Percentiles rank a stretch among this genome's conserved stretches.
Conservation (phyloP, 2,329 filamentous ascomycete species). For the Pseudopyrenochaeta lycopersici region DNA sequence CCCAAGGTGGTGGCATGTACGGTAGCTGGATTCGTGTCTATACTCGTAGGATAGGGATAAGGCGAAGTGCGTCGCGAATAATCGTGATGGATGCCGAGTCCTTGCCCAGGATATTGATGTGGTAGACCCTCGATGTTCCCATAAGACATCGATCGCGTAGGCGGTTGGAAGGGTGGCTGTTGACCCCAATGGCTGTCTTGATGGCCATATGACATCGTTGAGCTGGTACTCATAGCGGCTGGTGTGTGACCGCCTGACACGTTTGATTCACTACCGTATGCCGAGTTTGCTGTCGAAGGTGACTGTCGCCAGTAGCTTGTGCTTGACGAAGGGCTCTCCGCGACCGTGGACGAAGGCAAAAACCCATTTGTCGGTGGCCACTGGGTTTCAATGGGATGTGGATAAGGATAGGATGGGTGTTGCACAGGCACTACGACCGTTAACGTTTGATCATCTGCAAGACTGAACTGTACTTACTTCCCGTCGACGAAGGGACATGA, state of each 20-base stretch:
- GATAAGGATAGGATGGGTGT: conserved; percentile 43
- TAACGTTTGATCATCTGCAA: conserved; percentile 14
- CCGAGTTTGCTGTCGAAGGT: conserved; percentile 44
- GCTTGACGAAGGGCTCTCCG: conserved; percentile 44
- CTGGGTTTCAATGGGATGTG: conserved; percentile 47
- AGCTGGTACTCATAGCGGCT: conserved; percentile 45
- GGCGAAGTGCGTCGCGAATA: conserved; percentile 43
- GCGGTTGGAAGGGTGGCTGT: conserved; percentile 39
- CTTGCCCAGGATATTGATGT: conserved; percentile 41
- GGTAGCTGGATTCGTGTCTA: conserved; percentile 42
- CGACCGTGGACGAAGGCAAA: conserved; percentile 46
- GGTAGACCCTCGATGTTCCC: conserved; percentile 49
- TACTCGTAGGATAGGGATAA: conserved; percentile 42
- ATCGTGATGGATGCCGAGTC: conserved; percentile 44
- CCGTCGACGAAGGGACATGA: conserved; percentile 29
- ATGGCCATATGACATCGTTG: conserved; percentile 47
- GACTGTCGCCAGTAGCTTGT: conserved; percentile 47
- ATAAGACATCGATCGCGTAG: conserved; percentile 51
- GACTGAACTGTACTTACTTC: conserved; percentile 30
- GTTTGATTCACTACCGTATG: conserved; percentile 48
- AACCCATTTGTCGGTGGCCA: conserved; percentile 43
- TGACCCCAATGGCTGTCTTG: conserved; percentile 43
- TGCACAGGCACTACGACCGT: conserved; percentile 40
- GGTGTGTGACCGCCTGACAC: conserved; percentile 45
- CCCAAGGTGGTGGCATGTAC: conserved; percentile 38